These are phyloP conservation scores for Saccharomyces hybrid DNA, from an alignment of 1,139 yeast genomes.

Conservation along the genomic window DNA sequence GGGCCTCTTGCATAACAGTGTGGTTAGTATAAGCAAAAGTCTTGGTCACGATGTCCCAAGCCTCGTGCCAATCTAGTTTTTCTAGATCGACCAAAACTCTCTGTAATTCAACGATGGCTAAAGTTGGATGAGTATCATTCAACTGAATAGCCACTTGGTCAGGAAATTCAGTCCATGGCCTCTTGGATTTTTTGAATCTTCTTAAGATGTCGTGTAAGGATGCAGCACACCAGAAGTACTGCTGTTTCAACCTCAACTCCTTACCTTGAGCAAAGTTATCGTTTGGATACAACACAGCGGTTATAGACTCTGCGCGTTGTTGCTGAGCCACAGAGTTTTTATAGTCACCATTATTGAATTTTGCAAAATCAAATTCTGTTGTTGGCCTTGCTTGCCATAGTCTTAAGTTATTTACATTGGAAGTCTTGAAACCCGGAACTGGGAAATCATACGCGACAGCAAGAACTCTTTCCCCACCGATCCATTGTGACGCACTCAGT, in stretches of 20 bases:
- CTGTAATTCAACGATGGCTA: conserved; percentile 85
- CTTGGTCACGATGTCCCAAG: conserved; percentile 74
- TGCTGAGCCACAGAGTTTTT: conserved; percentile 75
- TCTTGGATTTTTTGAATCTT: conserved; percentile 73
- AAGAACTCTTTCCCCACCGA: conserved; percentile 79
- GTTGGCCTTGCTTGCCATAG: conserved; percentile 90
- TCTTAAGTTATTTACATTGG: conserved; percentile 80
- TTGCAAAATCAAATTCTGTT: conserved; percentile 82
- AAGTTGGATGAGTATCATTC: conserved; percentile 92
- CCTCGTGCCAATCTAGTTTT: conserved; percentile 69
- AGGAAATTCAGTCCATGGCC: conserved; percentile 76
- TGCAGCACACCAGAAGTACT: conserved; percentile 95
- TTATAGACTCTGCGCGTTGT: conserved; percentile 84
- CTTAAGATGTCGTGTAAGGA: conserved; percentile 86
- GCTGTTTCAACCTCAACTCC: conserved; percentile 88
- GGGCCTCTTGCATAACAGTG: conserved; percentile 90
- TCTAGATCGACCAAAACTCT: conserved; percentile 81
- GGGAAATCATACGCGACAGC: conserved; percentile 95
- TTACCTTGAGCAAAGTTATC: conserved; percentile 89
- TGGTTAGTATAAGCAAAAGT: conserved; percentile 93
- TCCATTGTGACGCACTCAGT: conserved; percentile 52
- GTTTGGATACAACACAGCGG: conserved; percentile 87
- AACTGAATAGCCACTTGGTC: conserved; percentile 87
- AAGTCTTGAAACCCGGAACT: conserved; percentile 81
- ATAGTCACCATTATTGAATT: conserved; percentile 89